phyloP scores from a whole-genome alignment of 352 stramenopile species.

The Phytopythium delawarense region DNA sequence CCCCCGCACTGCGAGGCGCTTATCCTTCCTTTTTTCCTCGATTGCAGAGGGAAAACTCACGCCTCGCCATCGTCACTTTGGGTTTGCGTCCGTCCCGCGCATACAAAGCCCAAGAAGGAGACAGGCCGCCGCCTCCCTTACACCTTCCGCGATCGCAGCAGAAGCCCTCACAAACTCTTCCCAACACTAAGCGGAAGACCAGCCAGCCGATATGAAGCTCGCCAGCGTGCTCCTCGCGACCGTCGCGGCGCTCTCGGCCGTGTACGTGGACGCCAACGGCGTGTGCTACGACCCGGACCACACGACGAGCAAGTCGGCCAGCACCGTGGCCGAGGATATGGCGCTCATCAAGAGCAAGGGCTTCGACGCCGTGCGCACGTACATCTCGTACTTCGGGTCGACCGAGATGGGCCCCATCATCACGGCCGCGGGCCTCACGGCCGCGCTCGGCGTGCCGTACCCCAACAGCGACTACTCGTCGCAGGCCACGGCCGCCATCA shows the following conservation, averaged over 20 bases:
- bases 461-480: constrained; percentile 33
- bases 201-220: constrained; percentile 34
- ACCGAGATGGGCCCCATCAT: constrained; percentile 50
- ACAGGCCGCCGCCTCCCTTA: not conserved
- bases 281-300: constrained; percentile 73
- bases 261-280: constrained; percentile 45
- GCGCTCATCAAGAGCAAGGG: constrained; percentile 37
- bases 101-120: not conserved
- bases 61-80: not conserved
- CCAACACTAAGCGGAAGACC: constrained; percentile 12
- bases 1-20: not conserved
- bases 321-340: constrained; percentile 40
- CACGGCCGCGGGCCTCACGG: constrained; percentile 37
- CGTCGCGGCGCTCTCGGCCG: constrained; percentile 30
- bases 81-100: not conserved
- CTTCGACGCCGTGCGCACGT: constrained; percentile 64
- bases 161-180: not conserved
- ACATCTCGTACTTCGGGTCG: constrained; percentile 57
- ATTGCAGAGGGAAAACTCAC: constrained; percentile 2
- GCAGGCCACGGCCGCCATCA: constrained; percentile 38
- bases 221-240: constrained; percentile 20
- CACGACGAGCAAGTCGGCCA: constrained; percentile 27
- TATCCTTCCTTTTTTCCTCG: constrained; percentile 5
- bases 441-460: constrained; percentile 50
- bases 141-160: constrained; percentile 1